Percentiles rank a stretch among this genome's conserved stretches.
Conservation (phyloP, 768 basidiomycete species). For the Amanita polypyramis region DNA sequence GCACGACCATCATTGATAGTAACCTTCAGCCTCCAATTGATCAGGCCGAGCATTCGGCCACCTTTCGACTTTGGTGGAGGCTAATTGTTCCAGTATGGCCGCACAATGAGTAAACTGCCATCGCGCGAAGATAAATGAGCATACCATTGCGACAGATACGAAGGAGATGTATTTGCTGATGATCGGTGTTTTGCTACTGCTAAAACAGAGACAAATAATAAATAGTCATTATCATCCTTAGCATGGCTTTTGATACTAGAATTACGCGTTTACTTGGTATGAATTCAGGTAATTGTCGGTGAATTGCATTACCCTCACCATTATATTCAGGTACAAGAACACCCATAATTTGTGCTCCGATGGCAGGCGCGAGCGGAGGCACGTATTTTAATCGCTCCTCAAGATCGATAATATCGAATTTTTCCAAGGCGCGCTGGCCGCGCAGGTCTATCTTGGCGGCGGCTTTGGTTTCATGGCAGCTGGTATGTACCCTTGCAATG, state of each 20-base stretch:
- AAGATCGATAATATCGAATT: background rate
- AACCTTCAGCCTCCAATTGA: slow-evolving; percentile 96
- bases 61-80: slow-evolving; percentile 96
- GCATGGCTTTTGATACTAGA: background rate
- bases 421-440: slow-evolving; percentile 36
- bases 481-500: slow-evolving; percentile 24
- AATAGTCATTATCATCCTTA: background rate
- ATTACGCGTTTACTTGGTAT: slow-evolving; percentile 33
- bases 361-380: slow-evolving; percentile 65
- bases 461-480: slow-evolving; percentile 70
- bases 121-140: slow-evolving; percentile 7
- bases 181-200: background rate
- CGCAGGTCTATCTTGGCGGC: slow-evolving; percentile 54
- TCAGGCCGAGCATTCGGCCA: slow-evolving; percentile 94
- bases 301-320: background rate
- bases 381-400: slow-evolving; percentile 11
- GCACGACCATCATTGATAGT: slow-evolving; percentile 96
- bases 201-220: slow-evolving; percentile 3
- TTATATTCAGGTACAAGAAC: slow-evolving; percentile 34
- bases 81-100: slow-evolving; percentile 25
- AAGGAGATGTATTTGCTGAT: background rate
- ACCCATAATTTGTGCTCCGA: slow-evolving; percentile 57
- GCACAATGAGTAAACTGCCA: background rate
- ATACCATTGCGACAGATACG: slow-evolving; percentile 45
- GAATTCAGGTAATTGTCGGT: slow-evolving; percentile 9